Conservation (phyloP, 345 rosid genomes). For the Eucalyptus shirleyi region DNA sequence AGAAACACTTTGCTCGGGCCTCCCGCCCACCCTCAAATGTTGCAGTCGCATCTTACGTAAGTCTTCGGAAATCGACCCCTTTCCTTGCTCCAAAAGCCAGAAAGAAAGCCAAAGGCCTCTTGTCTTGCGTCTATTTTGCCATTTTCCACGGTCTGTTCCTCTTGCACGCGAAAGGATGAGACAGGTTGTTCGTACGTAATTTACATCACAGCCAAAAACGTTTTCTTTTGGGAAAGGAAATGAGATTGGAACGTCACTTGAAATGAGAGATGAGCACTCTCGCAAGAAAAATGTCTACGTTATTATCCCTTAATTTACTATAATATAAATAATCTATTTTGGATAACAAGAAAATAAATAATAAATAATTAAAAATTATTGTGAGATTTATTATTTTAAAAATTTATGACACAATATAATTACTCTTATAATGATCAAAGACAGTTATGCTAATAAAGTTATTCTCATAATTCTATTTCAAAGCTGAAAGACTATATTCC, state of each 20-base stretch:
- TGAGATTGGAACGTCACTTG: neutral
- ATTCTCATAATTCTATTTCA: neutral
- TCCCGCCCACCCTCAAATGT: neutral
- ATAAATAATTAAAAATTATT: no score
- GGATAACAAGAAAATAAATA: no score
- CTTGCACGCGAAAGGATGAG: neutral
- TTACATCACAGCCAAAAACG: neutral
- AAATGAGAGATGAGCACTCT: neutral
- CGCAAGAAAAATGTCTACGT: no score
- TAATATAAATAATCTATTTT: no score
- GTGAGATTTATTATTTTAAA: no score
- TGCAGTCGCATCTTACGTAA: neutral
- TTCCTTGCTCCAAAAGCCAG: neutral
- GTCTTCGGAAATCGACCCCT: neutral
- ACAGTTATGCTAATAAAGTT: no score
- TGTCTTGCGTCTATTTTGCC: neutral
- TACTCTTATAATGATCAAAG: no score
- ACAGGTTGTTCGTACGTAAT: neutral
- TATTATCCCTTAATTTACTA: no score
- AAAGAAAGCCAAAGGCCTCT: neutral
- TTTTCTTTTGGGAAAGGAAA: neutral
- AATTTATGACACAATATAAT: no score
- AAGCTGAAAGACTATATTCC: neutral
- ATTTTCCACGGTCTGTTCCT: neutral
- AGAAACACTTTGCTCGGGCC: neutral